Percentiles rank a stretch among this genome's conserved stretches.
Conservation (phyloP, 768 basidiomycete genomes). For the Suillus alpinus region DNA sequence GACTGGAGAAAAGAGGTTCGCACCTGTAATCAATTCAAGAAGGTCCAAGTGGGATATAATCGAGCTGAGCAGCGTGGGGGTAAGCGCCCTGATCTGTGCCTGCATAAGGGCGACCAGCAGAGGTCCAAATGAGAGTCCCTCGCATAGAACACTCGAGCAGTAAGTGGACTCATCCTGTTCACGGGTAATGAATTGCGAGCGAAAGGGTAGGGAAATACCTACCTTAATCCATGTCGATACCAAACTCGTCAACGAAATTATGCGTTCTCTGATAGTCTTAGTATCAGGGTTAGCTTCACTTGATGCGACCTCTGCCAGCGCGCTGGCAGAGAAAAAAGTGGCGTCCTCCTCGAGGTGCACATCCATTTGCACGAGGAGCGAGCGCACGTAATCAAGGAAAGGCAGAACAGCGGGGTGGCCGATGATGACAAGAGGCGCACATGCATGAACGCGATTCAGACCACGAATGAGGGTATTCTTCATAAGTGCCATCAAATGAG, state of each 20-base stretch:
- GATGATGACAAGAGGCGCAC: background rate
- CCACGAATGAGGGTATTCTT: slow-evolving; percentile 10
- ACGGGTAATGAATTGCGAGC: background rate
- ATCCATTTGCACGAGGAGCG: background rate
- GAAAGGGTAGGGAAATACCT: background rate
- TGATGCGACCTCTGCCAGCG: background rate
- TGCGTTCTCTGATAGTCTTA: background rate
- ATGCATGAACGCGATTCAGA: slow-evolving; percentile 5
- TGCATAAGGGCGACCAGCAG: background rate
- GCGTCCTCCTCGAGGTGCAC: slow-evolving; percentile 6
- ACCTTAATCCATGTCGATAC: slow-evolving; percentile 3
- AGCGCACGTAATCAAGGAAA: slow-evolving; percentile 7
- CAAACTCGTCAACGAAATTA: background rate
- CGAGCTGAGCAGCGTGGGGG: background rate
- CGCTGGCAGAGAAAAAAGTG: background rate
- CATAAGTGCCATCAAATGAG: slow-evolving; percentile 9
- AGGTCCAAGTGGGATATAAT: slow-evolving; percentile 6
- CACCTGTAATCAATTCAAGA: slow-evolving; percentile 6
- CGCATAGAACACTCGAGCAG: background rate
- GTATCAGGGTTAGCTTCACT: background rate
- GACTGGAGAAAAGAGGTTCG: background rate
- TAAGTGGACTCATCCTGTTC: background rate
- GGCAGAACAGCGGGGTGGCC: background rate
- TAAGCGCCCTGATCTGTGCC: slow-evolving; percentile 1
- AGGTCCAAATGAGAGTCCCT: slow-evolving; percentile 1